Evolutionary conservation across 768 basidiomycete genomes (phyloP), one percentile per base, ranked within the genome.

Genomic region (Cyclocybe aegerita): DNA sequence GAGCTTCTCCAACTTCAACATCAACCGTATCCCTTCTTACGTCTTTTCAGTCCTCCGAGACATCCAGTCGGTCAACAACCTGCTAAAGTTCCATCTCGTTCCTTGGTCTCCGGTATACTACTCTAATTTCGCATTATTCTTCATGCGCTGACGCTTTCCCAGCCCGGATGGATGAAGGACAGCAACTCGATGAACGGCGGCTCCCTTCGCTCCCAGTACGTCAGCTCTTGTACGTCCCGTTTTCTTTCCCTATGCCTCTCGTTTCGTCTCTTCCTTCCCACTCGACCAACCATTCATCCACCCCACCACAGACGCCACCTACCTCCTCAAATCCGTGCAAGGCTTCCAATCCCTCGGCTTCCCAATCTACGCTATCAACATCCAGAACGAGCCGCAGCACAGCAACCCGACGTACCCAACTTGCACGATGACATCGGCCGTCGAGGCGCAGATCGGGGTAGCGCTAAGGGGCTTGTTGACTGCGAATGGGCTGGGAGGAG

Each of bases 91-190:
- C 31, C 59, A 63, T 36, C 42, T 60, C 4, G 39, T 61, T 43
- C 85, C 89, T 4, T 90, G 89, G 89, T 88, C 86, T 23, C 86
- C 87, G 2, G 88, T 88, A 61, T 23, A 5, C 23, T 23, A 53
- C 78, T 68, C 17, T 5, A 5, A 4, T 11, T 16, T 30, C 12
- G 10, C 10, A 9, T 9, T 12, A 4, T 11, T 30, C 30, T 5
- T 23, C 34, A 42, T 32, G 4, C 5, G 30, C 37, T 38, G 54
- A 9, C 3, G 11, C 9, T n/a, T 15, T 16, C 1, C 23, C 34
- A 89, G 86, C 88, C 89, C 8, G 85, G 70, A 4, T 91, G 89
- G 88, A 88, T 89, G 86, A 90, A 90, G 65, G 71, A 69, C 42
- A 81, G 76, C 49, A 75, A 75, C 4, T 78, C 79, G 0, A 88